Percentiles rank a stretch among this genome's conserved stretches.
Evolutionary conservation across 208 protist species (phyloP).

Genomic region (Trichomonas gallinae): DNA sequence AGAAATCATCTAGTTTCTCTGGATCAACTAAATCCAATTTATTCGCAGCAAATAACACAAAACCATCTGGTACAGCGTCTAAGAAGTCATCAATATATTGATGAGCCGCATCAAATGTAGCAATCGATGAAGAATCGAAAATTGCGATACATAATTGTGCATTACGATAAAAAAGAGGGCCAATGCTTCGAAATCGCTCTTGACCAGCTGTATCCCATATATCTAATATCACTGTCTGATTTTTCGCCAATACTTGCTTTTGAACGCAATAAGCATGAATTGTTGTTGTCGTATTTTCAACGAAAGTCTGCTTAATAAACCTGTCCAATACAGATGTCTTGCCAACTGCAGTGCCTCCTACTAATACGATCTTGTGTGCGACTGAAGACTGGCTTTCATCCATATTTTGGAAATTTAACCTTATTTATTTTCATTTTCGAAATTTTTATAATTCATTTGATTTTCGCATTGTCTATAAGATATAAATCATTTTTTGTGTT

Average conservation of each 20-base stretch:
- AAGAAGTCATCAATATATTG: not conserved
- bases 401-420: too few relatives aligned
- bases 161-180: not conserved
- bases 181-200: not conserved
- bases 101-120: not conserved
- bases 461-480: too few relatives aligned
- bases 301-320: not conserved
- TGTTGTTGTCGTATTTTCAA: not conserved
- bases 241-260: not conserved
- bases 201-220: slow-evolving; percentile 19
- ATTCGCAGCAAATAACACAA: not conserved
- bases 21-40: not conserved
- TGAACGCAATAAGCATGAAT: not conserved
- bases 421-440: too few relatives aligned
- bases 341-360: not conserved
- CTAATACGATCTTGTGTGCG: not conserved
- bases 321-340: not conserved
- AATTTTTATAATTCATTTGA: too few relatives aligned
- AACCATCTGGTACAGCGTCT: not conserved
- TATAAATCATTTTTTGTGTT: too few relatives aligned
- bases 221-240: not conserved
- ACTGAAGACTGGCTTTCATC: too few relatives aligned
- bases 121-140: not conserved
- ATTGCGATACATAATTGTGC: not conserved
- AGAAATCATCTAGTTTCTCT: not conserved